Evolutionary conservation across 371 early-diverging fungal genomes (phyloP), one percentile per base, ranked within the genome.

Genomic region (Apophysomyces variabilis): DNA sequence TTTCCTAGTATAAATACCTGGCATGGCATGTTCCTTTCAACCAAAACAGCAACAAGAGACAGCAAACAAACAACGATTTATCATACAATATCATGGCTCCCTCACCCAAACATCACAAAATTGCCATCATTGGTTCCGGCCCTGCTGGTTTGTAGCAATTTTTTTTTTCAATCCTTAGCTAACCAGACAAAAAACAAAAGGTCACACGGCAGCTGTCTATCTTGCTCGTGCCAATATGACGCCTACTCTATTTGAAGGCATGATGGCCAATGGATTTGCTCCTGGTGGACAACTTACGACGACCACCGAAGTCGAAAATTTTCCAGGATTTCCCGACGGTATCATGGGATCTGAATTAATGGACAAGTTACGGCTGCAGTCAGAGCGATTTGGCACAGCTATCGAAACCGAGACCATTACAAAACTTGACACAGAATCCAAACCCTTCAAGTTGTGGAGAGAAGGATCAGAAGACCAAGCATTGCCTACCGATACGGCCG

Each of bases 121-220:
- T 78, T 60, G 74, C 77, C 62, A 87, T 94, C 73, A 84, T 93
- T 58, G 94, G 98, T 62, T 95, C 95, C 11, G 97, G 98, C 3
- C 98, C 98, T 63, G 98, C 98, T 58, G 98, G 82, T 78, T 76
- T 21, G 54, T 50, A 6, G 13, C 12, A 1, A 1, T 8, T 41
- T 47, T 47, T 47, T 3, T 47, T 2, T 7, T 18, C 8, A 26
- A 26, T 3, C 32, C 32, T 26, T 1, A 26, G 32, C 32, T 26
- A 26, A n/a, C 37, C 32, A 26, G 32, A 26, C 0, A 1, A 26
- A 26, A 26, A 26, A 26, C 13, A 11, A 11, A 61, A 83, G 84
- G 95, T 8, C 96, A 96, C 83, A 95, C 95, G 38, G 96, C 98
- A 16, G 98, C 99, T 60, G 91, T 99, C 68, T 99, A 99, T 78